Conservation (phyloP, 306 rosid genomes). For the Medicago lupulina region DNA sequence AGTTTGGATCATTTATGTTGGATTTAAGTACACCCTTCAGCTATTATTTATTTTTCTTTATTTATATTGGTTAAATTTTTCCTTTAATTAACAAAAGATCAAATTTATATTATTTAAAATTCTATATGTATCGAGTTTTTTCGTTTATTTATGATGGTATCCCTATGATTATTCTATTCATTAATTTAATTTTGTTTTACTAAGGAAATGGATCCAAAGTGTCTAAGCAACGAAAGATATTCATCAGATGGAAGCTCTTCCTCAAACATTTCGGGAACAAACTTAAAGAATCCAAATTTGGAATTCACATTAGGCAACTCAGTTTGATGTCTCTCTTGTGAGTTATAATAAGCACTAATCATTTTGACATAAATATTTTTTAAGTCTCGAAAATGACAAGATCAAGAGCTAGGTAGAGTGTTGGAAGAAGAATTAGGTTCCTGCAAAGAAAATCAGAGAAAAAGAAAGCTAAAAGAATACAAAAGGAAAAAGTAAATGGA, state of each 20-base stretch:
- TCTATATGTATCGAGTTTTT: too few species aligned
- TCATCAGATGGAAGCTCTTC: constrained; percentile 87
- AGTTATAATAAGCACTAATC: constrained; percentile 27
- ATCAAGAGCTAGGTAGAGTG: constrained; percentile 47
- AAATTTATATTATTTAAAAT: too few species aligned
- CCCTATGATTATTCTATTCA: neutral
- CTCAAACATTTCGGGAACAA: constrained; percentile 67
- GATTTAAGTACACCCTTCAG: too few species aligned
- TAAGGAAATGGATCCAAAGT: constrained; percentile 72
- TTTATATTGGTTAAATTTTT: too few species aligned
- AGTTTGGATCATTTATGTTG: too few species aligned
- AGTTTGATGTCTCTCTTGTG: constrained; percentile 9
- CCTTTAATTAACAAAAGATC: too few species aligned
- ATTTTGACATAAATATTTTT: constrained; percentile 29
- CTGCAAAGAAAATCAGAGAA: constrained; percentile 51
- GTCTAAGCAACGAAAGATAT: constrained; percentile 70
- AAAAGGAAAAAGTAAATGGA: constrained; percentile 59
- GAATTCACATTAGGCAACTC: constrained; percentile 86
- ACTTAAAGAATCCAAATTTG: constrained; percentile 79
- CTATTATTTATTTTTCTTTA: too few species aligned
- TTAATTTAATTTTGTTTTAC: neutral
- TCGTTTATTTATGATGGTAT: neutral
- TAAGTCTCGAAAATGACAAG: constrained; percentile 24
- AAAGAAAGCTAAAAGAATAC: constrained; percentile 52
- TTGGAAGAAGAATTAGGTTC: constrained; percentile 61